phyloP scores from a whole-genome alignment of 768 basidiomycete species.

The Boletales sp. region DNA sequence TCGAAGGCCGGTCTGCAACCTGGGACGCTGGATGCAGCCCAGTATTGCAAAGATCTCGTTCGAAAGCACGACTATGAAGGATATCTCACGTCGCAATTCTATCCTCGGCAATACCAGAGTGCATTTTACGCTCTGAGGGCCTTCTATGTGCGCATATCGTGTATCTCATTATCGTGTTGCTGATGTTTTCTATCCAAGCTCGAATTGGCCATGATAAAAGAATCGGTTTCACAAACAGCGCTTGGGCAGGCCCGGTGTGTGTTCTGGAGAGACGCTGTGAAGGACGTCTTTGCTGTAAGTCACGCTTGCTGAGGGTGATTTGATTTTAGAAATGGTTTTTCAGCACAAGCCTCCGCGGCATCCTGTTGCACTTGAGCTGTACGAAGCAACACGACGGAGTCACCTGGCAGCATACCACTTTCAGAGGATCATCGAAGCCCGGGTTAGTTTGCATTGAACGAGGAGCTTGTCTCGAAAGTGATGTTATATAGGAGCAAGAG shows the following conservation, averaged over 20 bases:
- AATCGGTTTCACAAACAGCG: conserved; percentile 65
- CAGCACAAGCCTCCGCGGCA: conserved; percentile 77
- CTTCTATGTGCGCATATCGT: conserved; percentile 62
- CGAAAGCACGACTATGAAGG: conserved; percentile 82
- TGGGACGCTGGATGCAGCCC: conserved; percentile 39
- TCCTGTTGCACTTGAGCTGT: conserved; percentile 73
- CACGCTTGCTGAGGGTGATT: conserved; percentile 14
- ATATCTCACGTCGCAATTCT: conserved; percentile 67
- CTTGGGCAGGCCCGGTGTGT: conserved; percentile 85
- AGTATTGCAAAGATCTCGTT: conserved; percentile 70
- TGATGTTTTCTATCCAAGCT: conserved; percentile 42
- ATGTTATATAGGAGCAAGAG: conserved; percentile 54
- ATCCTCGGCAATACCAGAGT: conserved; percentile 57
- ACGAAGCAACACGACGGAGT: conserved; percentile 47
- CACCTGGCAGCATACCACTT: conserved; percentile 72
- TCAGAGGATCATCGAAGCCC: conserved; percentile 79
- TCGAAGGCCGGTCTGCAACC: conserved; percentile 5
- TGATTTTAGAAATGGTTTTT: conserved; percentile 15
- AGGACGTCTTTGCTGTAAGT: conserved; percentile 58
- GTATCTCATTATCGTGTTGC: neutral
- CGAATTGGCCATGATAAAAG: conserved; percentile 75
- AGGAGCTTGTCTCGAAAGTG: conserved; percentile 18
- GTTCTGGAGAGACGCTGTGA: conserved; percentile 83
- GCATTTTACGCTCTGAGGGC: conserved; percentile 80
- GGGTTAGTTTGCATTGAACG: conserved; percentile 45